Base-by-base conservation (phyloP, 2,329 filamentous ascomycete genomes). In the Plectosphaerella sp. region DNA sequence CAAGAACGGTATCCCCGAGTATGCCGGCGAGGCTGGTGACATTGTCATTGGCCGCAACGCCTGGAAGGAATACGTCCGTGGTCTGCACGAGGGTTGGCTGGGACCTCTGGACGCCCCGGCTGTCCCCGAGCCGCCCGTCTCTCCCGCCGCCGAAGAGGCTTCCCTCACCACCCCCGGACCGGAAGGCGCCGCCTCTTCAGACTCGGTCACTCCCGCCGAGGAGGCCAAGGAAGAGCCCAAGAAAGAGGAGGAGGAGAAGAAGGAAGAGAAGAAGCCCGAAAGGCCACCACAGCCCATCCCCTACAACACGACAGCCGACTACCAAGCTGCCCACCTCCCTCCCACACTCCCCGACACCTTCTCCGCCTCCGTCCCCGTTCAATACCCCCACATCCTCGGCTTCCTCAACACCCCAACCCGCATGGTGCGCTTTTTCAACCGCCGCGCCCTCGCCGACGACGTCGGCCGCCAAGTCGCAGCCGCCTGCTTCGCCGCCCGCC, bases 51-150 rank as follows among this genome's bases (percentile, higher is more conserved):
- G 94, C 12, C 78, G 93, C 52, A 89, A 97, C 66, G 87, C 93
- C 10, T 99, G 94, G 94, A 99, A 97, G 72, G 94, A 99, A 71
- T 99, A 97, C 67, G 76, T 97, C 22, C 81, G 92, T 53, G 94
- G 94, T 45, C 66, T 97, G 59, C 94, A 99, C 67, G 94, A 99
- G 71, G 94, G 94, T 52, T 99, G 94, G 93, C 74, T 99, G 22
- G 93, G 94, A 0, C 91, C 94, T 8, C 73, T 96, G 43, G 82
- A 87, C 54, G 71, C 83, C 52, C 87, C 88, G 2, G 62, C 66
- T 42, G 57, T 64, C 28, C 61, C 63, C 7, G 58, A 60, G 6
- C 56, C 62, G 5, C 61, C 63, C n/a, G 25, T 42, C n/a, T 12
- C 51, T 39, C 48, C 15, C 7, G 20, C 35, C 56, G 62, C 50